Base-by-base conservation (phyloP, 371 early-diverging fungal species). In the Dinochytrium kinnereticum region DNA sequence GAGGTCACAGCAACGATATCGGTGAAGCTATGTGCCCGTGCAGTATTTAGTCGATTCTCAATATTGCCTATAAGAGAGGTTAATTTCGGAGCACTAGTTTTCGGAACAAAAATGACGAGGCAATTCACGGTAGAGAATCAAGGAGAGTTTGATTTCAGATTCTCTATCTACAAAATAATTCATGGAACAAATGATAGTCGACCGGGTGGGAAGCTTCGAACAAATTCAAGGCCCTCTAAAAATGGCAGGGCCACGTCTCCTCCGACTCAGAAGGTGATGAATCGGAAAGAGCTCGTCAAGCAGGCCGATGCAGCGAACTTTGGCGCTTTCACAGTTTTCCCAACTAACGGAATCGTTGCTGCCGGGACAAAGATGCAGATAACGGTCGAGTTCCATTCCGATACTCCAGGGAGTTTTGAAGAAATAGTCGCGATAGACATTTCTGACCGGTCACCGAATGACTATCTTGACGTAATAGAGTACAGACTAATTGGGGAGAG, bases 121-220 rank as follows among this genome's bases (percentile, higher is more conserved):
- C 85, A 85, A 67, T 82, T 89, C 44, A 80, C 79, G 0, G 80
- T 89, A 39, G 89, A 89, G 64, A 89, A 89, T 70, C 66, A 71
- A 26, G 89, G 89, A 40, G 88, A 88, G 50, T 88, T 87, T 74
- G 89, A 89, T 40, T 89, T 89, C 73, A 72, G 79, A 28, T 87
- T 77, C 76, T 81, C 84, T 17, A 79, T 87, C 37, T 87, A 80
- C 77, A 86, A 86, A 66, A 68, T 82, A 1, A 69, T 83, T 33
- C 78, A 79, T 37, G 82, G 81, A 1, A 44, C 71, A 1, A 65
- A n/a, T 24, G 83, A 82, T 1, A 59, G 37, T 1, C 79, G 76
- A n/a, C 59, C 34, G 10, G 37, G 64, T 34, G 78, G 76, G 19
- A 78, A 78, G 51, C 59, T 74, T 13, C 37, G 79, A 44, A 78